A percentile compares a stretch with the other conserved stretches of the same genome.
Conservation (phyloP, 306 rosid species). For the Cicer yamashitae region DNA sequence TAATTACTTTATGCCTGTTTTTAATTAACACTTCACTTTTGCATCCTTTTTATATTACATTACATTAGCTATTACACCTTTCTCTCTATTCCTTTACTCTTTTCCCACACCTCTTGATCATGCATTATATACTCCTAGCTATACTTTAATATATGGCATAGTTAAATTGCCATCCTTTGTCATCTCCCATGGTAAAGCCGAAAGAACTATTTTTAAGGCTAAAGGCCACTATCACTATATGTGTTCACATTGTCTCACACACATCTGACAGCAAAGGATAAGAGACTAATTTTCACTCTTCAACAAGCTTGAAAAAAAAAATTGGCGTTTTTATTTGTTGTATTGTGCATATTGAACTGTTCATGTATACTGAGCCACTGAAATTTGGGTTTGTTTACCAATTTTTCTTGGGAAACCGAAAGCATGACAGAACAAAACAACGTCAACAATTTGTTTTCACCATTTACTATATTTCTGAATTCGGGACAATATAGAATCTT, state of each 20-base stretch:
- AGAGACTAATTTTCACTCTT: slow-evolving; percentile 50
- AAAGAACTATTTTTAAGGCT: slow-evolving; percentile 33
- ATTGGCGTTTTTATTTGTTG: slow-evolving; percentile 32
- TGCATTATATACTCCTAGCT: no score
- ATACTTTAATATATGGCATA: no score
- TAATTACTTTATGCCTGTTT: no score
- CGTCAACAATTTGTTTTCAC: slow-evolving; percentile 42
- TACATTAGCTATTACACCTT: no score
- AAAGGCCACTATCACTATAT: slow-evolving; percentile 23
- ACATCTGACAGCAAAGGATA: slow-evolving; percentile 24
- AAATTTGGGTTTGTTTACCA: slow-evolving; percentile 31
- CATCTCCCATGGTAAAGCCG: slow-evolving; percentile 9
- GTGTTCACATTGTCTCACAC: slow-evolving; percentile 43
- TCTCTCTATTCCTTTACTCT: no score
- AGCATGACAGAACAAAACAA: slow-evolving; percentile 36
- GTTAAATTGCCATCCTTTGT: slow-evolving; percentile 31
- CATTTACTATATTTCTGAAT: slow-evolving; percentile 34
- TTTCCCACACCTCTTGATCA: no score
- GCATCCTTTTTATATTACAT: no score
- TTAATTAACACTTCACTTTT: no score
- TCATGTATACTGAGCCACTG: background rate
- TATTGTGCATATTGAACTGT: background rate
- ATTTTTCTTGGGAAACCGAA: slow-evolving; percentile 42
- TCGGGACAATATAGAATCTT: slow-evolving; percentile 25
- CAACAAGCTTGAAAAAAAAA: slow-evolving; percentile 30